A percentile compares a stretch with the other conserved stretches of the same genome.
phyloP scores from a whole-genome alignment of 148 eudicot genomes.

The Diospyros kaki region DNA sequence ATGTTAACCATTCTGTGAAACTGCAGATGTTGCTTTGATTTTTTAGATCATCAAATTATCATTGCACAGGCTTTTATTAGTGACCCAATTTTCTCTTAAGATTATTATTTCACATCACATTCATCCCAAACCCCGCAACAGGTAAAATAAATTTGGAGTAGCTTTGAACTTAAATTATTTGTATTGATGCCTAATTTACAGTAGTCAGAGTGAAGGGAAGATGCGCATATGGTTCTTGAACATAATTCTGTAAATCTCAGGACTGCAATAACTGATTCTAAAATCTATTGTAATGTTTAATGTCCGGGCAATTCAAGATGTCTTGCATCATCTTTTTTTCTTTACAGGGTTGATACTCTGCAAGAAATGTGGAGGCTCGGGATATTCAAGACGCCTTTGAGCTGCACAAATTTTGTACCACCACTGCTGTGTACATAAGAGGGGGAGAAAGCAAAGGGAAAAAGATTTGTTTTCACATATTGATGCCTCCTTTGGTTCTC shows the following conservation, averaged over 20 bases:
- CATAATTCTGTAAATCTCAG: not conserved
- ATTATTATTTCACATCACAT: not conserved
- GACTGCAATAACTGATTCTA: no score
- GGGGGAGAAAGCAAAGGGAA: no score
- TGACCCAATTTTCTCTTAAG: not conserved
- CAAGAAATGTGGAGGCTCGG: conserved; percentile 91
- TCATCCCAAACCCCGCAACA: no score
- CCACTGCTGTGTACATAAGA: no score
- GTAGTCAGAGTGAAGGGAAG: not conserved
- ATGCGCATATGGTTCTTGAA: not conserved
- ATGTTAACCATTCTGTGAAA: not conserved
- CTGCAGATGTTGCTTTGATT: not conserved
- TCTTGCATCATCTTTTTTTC: not conserved
- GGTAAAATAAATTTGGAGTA: no score
- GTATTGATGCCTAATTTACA: not conserved
- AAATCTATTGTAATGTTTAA: not conserved
- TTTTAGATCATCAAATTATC: not conserved
- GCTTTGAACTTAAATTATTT: no score
- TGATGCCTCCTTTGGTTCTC: no score
- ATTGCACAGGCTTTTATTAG: not conserved
- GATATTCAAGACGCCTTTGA: conserved; percentile 72
- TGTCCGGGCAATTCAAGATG: not conserved
- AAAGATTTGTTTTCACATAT: no score
- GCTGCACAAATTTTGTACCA: not conserved
- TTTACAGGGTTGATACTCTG: conserved; percentile 71